Base-by-base conservation (phyloP, 202 grass and related monocot genomes). In the Carex sylvatica region DNA sequence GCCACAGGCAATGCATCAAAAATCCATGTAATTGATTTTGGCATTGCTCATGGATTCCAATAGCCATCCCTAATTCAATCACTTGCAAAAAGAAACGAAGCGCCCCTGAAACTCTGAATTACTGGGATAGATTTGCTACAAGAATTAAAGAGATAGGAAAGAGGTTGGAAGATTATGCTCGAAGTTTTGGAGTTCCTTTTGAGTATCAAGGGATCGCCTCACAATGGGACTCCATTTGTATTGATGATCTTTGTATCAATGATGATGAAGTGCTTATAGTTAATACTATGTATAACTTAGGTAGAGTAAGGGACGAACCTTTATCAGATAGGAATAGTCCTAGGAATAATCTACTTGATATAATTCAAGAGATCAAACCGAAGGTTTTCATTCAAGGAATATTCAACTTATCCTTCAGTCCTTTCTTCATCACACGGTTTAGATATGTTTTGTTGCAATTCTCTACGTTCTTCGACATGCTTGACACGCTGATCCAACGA, bases 361-460 rank as follows among this genome's bases (percentile, higher is more conserved):
- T 73, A 9, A 87, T 92, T 77, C 59, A 70, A 36, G 82, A 62
- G 59, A 85, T 85, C 16, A 87, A 89, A 6, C 92, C 87, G 0
- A 66, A 42, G 24, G 60, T 88, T 61, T 94, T 94, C 49, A 74
- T 94, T 6, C 87, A 76, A 52, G 89, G 83, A 22, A 55, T 88
- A 19, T 54, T 78, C 9, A 90, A 91, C 71, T 87, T 85, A 86
- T 84, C 61, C 64, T 90, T 88, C 46, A 87, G 81, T 68, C 83
- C 92, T 1, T 91, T 90, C 70, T 94, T 94, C 58, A 56, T 90
- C 36, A 47, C 70, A 47, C 80, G 89, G 9, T 94, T 94, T 61
- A 85, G 68, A 89, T n/a, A 64, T 51, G 83, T 80, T 42, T 59
- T 89, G 8, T 79, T 70, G 70, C 60, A 84, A 24, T 88, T 83